Percentiles rank a stretch among this genome's conserved stretches.
These are phyloP conservation scores for Teunomyces atbi DNA, from an alignment of 805 yeast genomes.

Conservation along the genomic window DNA sequence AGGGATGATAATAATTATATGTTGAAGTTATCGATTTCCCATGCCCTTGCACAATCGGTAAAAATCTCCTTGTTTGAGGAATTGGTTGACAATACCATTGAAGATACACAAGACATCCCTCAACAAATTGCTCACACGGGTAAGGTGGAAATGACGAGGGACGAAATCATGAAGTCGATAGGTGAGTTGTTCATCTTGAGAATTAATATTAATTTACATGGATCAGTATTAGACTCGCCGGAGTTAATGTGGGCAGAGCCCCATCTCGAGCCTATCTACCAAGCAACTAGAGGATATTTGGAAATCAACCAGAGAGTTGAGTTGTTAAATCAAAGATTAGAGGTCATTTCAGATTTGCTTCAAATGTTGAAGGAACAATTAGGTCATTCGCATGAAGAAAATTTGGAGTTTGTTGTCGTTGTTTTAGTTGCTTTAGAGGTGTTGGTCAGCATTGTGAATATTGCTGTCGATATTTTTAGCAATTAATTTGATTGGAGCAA, in stretches of 20 bases:
- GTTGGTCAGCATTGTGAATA: conserved; percentile 80
- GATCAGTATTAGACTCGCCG: conserved; percentile 91
- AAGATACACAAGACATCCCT: conserved; percentile 95
- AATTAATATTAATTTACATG: conserved; percentile 78
- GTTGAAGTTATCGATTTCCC: conserved; percentile 90
- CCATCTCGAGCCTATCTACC: conserved; percentile 94
- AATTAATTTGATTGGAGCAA: background rate
- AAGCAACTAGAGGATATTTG: conserved; percentile 91
- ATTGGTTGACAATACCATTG: conserved; percentile 93
- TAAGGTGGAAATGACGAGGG: conserved; percentile 90
- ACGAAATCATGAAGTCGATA: conserved; percentile 94
- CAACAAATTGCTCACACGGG: conserved; percentile 94
- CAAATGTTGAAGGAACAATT: conserved; percentile 97
- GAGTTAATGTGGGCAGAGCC: conserved; percentile 99
- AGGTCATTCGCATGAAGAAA: conserved; percentile 91
- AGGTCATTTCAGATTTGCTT: conserved; percentile 86
- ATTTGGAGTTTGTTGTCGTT: conserved; percentile 86
- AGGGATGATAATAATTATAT: conserved; percentile 88
- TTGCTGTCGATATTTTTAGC: conserved; percentile 55
- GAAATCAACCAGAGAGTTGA: conserved; percentile 95
- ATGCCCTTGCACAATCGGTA: conserved; percentile 93
- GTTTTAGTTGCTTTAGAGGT: conserved; percentile 91
- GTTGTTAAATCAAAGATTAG: conserved; percentile 84
- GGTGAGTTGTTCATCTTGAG: conserved; percentile 91
- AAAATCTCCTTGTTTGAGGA: conserved; percentile 95